Conservation (phyloP, 2,329 filamentous ascomycete species). For the Trichoderma asperellum region DNA sequence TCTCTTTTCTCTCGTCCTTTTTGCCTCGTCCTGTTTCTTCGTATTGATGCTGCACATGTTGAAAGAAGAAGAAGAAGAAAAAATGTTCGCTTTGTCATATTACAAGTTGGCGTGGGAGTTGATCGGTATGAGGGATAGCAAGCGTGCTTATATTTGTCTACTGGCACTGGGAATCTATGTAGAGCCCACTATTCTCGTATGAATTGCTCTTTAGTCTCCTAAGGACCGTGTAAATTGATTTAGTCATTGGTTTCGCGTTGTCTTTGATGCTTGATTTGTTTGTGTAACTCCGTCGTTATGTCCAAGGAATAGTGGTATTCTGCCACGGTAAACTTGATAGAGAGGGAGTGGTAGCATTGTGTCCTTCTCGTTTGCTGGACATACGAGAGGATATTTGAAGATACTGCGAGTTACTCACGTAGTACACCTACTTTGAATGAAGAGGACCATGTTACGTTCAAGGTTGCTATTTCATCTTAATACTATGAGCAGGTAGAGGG, state of each 20-base stretch:
- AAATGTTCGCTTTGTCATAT: conserved; percentile 13
- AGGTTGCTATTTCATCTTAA: not conserved
- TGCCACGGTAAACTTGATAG: not conserved
- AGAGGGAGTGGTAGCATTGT: not conserved
- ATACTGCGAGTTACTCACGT: not conserved
- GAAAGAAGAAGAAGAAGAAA: not conserved
- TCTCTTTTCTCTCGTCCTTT: not conserved
- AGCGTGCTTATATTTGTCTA: conserved; percentile 29
- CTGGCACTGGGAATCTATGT: conserved; percentile 25
- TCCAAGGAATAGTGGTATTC: not conserved
- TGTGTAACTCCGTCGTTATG: not conserved
- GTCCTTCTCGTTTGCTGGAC: not conserved
- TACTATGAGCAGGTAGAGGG: not conserved
- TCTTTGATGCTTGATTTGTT: not conserved
- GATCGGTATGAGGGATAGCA: conserved; percentile 27
- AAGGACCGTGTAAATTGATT: conserved; percentile 21
- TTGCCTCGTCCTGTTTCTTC: not conserved
- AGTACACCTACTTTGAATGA: not conserved
- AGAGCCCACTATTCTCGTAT: conserved; percentile 23
- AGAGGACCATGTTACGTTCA: not conserved
- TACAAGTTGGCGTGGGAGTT: conserved; percentile 28
- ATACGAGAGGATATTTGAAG: not conserved
- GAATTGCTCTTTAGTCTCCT: conserved; percentile 23
- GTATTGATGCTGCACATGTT: not conserved
- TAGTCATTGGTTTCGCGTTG: not conserved